phyloP scores from a whole-genome alignment of 2,329 filamentous ascomycete genomes.

The Mollisia scopiformis region DNA sequence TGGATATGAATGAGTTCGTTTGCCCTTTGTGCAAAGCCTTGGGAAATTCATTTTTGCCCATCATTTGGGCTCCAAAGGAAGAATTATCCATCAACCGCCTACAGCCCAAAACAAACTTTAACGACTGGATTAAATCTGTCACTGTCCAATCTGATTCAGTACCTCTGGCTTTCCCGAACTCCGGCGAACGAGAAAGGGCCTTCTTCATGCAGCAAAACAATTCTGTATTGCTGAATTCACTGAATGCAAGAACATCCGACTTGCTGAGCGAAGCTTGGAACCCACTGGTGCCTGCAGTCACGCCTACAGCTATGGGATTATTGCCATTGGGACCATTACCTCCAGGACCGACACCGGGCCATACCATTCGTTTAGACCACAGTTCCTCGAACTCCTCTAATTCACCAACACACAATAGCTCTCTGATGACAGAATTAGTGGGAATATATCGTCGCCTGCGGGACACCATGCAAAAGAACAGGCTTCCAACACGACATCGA shows the following conservation, averaged over 20 bases:
- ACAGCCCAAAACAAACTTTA: slow-evolving; percentile 61
- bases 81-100: slow-evolving; percentile 80
- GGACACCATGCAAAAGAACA: slow-evolving; percentile 60
- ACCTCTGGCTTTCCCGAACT: not conserved
- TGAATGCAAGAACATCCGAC: slow-evolving; percentile 32
- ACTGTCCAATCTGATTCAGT: not conserved
- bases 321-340: not conserved
- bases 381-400: slow-evolving; percentile 2
- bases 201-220: slow-evolving; percentile 23
- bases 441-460: slow-evolving; percentile 62
- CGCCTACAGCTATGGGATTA: not conserved
- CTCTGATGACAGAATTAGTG: slow-evolving; percentile 56
- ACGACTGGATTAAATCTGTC: slow-evolving; percentile 38
- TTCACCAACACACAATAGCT: slow-evolving; percentile 42
- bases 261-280: slow-evolving; percentile 34
- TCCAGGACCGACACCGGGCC: not conserved
- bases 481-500: slow-evolving; percentile 46
- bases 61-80: slow-evolving; percentile 92
- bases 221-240: slow-evolving; percentile 21
- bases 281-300: slow-evolving; percentile 27
- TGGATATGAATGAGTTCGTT: slow-evolving; percentile 83
- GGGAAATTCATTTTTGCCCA: slow-evolving; percentile 91
- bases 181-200: not conserved
- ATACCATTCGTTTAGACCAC: not conserved
- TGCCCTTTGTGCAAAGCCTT: slow-evolving; percentile 96